These are phyloP conservation scores for Penicillium samsonianum DNA, from an alignment of 495 filamentous ascomycete genomes.

Conservation along the genomic window DNA sequence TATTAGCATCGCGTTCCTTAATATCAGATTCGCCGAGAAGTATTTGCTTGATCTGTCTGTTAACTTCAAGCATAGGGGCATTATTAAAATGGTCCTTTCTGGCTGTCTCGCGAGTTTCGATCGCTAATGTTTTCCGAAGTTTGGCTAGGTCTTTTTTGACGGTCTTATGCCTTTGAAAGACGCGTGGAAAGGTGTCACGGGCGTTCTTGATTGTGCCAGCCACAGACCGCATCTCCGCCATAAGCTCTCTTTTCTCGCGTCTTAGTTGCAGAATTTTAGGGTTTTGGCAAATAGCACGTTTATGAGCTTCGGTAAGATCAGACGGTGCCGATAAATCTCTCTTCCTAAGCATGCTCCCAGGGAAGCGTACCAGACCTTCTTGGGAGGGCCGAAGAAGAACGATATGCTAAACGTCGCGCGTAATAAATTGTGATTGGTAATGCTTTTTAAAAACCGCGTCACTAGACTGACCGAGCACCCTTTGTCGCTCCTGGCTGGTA, in stretches of 20 bases:
- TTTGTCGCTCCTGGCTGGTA: slow-evolving; percentile 34
- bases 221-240: slow-evolving; percentile 32
- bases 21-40: slow-evolving; percentile 23
- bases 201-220: slow-evolving; percentile 30
- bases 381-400: slow-evolving; percentile 30
- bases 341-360: slow-evolving; percentile 31
- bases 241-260: slow-evolving; percentile 34
- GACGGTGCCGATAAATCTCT: slow-evolving; percentile 26
- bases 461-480: slow-evolving; percentile 34
- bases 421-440: slow-evolving; percentile 34
- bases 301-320: slow-evolving; percentile 28
- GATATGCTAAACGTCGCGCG: slow-evolving; percentile 28
- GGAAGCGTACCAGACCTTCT: slow-evolving; percentile 21
- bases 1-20: neutral
- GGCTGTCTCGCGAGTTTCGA: slow-evolving; percentile 27
- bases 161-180: slow-evolving; percentile 28
- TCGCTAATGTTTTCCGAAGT: slow-evolving; percentile 27
- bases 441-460: slow-evolving; percentile 33
- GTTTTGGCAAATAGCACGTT: slow-evolving; percentile 27
- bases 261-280: slow-evolving; percentile 26
- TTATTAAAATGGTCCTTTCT: slow-evolving; percentile 35
- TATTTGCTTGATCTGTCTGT: slow-evolving; percentile 30
- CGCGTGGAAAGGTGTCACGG: slow-evolving; percentile 23
- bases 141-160: slow-evolving; percentile 26
- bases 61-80: slow-evolving; percentile 28